Percentiles rank a stretch among this genome's conserved stretches.
Evolutionary conservation across 2,329 filamentous ascomycete species (phyloP).

Genomic region (Neobulgaria alba): DNA sequence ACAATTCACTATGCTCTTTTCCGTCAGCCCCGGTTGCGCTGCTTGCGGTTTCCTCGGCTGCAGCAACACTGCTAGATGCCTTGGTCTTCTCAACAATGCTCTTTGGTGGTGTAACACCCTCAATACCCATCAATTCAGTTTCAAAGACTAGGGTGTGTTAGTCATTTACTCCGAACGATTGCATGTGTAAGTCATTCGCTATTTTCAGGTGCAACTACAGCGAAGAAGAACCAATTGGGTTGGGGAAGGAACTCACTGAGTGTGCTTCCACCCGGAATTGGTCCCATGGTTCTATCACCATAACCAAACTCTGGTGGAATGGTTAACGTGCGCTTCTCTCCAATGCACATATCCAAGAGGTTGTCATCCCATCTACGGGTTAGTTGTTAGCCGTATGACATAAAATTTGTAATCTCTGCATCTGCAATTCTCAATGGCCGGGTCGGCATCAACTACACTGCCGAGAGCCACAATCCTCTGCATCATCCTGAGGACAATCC

Average conservation of each 20-base stretch:
- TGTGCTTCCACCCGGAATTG: constrained; percentile 75
- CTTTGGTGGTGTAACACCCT: constrained; percentile 48
- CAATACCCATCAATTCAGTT: constrained; percentile 80
- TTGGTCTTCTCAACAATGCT: constrained; percentile 15
- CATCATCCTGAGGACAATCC: too few relatives aligned
- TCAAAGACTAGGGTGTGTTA: too few relatives aligned
- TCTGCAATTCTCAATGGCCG: too few relatives aligned
- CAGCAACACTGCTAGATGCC: constrained; percentile 23
- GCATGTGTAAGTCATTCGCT: constrained; percentile 7
- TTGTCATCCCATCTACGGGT: constrained; percentile 73
- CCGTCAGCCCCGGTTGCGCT: constrained; percentile 40
- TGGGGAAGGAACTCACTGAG: constrained; percentile 45
- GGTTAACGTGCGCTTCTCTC: constrained; percentile 82
- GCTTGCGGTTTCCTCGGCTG: constrained; percentile 19
- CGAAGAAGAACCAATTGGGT: constrained; percentile 1
- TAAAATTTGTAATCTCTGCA: too few relatives aligned
- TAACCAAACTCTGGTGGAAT: constrained; percentile 86
- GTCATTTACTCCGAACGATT: constrained; percentile 6
- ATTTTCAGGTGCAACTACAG: not conserved
- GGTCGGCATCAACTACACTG: too few relatives aligned
- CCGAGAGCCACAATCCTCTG: not conserved
- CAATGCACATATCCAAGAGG: constrained; percentile 87
- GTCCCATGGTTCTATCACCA: constrained; percentile 65
- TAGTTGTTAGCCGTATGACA: constrained; percentile 3
- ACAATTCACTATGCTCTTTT: constrained; percentile 54